Conservation (phyloP, 352 stramenopile species). For the Pythium phragmiticola region DNA sequence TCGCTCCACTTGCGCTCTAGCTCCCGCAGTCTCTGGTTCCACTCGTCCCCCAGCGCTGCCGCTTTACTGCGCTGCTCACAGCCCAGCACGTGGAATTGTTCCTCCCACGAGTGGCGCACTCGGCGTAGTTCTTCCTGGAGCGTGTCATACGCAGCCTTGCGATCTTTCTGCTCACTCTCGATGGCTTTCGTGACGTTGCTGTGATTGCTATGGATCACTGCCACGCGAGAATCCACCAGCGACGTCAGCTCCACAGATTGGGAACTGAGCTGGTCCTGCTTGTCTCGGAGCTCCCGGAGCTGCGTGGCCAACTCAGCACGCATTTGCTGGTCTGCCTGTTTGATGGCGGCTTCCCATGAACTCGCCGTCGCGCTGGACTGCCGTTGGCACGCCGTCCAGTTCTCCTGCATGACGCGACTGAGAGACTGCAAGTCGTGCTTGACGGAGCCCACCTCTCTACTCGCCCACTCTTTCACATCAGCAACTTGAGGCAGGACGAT, state of each 20-base stretch:
- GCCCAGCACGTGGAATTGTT: constrained; percentile 39
- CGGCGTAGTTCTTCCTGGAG: constrained; percentile 47
- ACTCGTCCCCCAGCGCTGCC: constrained; percentile 27
- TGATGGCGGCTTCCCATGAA: not conserved
- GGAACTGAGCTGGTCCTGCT: constrained; percentile 13
- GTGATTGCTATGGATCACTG: constrained; percentile 14
- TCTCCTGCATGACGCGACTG: constrained; percentile 10
- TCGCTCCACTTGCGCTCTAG: constrained; percentile 24
- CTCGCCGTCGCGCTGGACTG: not conserved
- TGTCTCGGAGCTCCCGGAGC: constrained; percentile 14
- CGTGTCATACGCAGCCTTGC: constrained; percentile 36
- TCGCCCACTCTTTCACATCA: not conserved
- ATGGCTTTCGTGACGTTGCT: constrained; percentile 23
- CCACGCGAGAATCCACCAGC: constrained; percentile 6
- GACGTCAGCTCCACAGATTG: constrained; percentile 2
- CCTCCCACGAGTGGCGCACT: constrained; percentile 45
- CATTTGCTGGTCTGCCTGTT: constrained; percentile 16
- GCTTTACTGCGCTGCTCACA: constrained; percentile 42
- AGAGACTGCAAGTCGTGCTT: constrained; percentile 16
- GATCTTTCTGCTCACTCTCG: constrained; percentile 48
- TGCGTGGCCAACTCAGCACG: constrained; percentile 13
- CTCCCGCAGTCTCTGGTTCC: constrained; percentile 34
- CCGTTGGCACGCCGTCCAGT: constrained; percentile 8
- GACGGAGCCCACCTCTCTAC: not conserved
- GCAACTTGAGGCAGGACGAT: not conserved